These are phyloP conservation scores for Lactifluus echinatus DNA, from an alignment of 768 basidiomycete species.

Conservation along the genomic window DNA sequence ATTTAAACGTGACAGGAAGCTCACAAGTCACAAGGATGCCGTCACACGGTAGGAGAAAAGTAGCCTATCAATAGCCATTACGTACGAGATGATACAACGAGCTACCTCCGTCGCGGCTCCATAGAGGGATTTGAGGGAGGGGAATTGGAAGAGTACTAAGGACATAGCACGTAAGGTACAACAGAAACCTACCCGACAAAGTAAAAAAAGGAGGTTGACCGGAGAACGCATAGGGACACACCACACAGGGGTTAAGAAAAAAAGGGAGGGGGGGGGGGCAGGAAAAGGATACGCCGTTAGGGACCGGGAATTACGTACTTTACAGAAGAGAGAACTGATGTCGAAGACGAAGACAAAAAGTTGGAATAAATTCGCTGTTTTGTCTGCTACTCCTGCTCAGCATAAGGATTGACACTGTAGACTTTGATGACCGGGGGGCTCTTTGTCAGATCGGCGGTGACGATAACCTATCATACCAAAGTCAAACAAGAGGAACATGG, in stretches of 20 bases:
- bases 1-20: no score
- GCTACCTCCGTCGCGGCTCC: background rate
- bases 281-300: background rate
- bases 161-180: constrained; percentile 12
- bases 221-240: no score
- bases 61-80: constrained; percentile 8
- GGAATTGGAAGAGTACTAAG: background rate
- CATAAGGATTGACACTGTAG: constrained; percentile 90
- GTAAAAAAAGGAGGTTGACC: background rate
- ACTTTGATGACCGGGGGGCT: constrained; percentile 96
- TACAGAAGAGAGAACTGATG: background rate
- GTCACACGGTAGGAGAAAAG: background rate
- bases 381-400: constrained; percentile 36
- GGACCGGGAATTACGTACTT: background rate
- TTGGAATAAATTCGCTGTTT: background rate
- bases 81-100: constrained; percentile 14
- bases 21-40: no score
- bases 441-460: constrained; percentile 92
- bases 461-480: constrained; percentile 58
- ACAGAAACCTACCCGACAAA: background rate
- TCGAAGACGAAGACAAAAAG: background rate
- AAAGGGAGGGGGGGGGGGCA: background rate
- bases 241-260: no score
- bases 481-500: constrained; percentile 8
- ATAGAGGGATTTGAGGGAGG: background rate